Evolutionary conservation across 2,329 filamentous ascomycete genomes (phyloP).

Genomic region (Fusarium ramigenum): DNA sequence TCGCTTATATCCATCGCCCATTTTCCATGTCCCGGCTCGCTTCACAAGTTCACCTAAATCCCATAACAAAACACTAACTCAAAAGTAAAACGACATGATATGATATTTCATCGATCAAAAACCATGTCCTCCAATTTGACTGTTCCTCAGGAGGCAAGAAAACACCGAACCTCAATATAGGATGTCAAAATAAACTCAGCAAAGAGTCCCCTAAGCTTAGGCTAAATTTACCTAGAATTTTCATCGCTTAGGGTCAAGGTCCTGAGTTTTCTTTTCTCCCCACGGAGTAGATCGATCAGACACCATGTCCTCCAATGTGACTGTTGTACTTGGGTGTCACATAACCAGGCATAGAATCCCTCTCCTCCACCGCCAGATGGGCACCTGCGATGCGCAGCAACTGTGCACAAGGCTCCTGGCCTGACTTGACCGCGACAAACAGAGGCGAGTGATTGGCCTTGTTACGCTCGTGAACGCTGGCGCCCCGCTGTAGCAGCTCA

Average conservation of each 20-base stretch:
- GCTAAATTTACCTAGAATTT: too few relatives aligned
- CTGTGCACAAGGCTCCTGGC: constrained; percentile 61
- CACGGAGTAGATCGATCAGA: too few relatives aligned
- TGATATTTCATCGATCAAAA: background rate
- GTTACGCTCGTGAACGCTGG: constrained; percentile 74
- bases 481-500: constrained; percentile 67
- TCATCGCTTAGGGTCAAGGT: too few relatives aligned
- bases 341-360: constrained; percentile 44
- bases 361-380: constrained; percentile 59
- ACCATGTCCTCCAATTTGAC: constrained; percentile 11
- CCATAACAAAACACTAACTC: background rate
- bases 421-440: constrained; percentile 68
- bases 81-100: background rate
- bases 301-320: constrained; percentile 11
- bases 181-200: too few relatives aligned
- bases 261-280: too few relatives aligned
- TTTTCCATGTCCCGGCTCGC: constrained; percentile 7
- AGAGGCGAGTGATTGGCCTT: constrained; percentile 72
- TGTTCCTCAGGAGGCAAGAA: background rate
- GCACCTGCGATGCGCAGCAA: constrained; percentile 68
- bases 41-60: background rate
- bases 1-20: constrained; percentile 1
- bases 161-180: too few relatives aligned
- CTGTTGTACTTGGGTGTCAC: constrained; percentile 33
- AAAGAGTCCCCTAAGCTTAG: too few relatives aligned